phyloP scores from a whole-genome alignment of 805 yeast species.

The Yarrowia alimentaria region DNA sequence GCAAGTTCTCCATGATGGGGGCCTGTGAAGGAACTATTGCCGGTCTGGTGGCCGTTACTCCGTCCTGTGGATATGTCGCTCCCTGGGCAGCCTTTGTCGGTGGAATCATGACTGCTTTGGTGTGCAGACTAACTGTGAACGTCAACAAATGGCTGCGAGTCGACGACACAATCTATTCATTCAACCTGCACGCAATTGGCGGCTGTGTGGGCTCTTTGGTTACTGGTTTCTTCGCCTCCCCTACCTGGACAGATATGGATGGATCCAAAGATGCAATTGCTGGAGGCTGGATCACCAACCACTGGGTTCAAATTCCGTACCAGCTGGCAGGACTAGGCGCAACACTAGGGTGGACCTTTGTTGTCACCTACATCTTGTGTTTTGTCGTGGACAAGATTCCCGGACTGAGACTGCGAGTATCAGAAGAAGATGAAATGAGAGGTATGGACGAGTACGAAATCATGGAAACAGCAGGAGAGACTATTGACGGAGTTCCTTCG shows the following conservation, averaged over 20 bases:
- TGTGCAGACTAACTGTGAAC: conserved; percentile 3
- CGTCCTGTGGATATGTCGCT: conserved; percentile 94
- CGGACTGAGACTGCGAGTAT: conserved; percentile 73
- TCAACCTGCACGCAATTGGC: conserved; percentile 88
- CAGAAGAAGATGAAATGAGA: conserved; percentile 79
- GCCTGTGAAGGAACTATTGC: conserved; percentile 91
- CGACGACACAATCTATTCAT: conserved; percentile 94
- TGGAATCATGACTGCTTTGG: conserved; percentile 3
- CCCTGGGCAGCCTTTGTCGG: conserved; percentile 46
- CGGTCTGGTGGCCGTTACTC: conserved; percentile 93
- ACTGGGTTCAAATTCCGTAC: conserved; percentile 79
- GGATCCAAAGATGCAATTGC: conserved; percentile 31
- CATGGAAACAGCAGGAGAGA: conserved; percentile 1
- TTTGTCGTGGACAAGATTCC: conserved; percentile 71
- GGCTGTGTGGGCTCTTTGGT: conserved; percentile 75
- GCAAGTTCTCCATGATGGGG: conserved; percentile 91
- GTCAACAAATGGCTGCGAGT: conserved; percentile 54
- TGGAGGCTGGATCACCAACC: conserved; percentile 88
- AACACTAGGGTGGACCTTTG: conserved; percentile 72
- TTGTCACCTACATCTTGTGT: conserved; percentile 66
- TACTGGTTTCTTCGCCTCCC: conserved; percentile 80
- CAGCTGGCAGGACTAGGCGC: conserved; percentile 79
- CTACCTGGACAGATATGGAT: conserved; percentile 12
- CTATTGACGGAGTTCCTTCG: conserved; percentile 11
- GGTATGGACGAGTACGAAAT: conserved; percentile 65